A percentile compares a stretch with the other conserved stretches of the same genome.
phyloP scores from a whole-genome alignment of 2,329 filamentous ascomycete genomes.

The Sporothrix sp. region DNA sequence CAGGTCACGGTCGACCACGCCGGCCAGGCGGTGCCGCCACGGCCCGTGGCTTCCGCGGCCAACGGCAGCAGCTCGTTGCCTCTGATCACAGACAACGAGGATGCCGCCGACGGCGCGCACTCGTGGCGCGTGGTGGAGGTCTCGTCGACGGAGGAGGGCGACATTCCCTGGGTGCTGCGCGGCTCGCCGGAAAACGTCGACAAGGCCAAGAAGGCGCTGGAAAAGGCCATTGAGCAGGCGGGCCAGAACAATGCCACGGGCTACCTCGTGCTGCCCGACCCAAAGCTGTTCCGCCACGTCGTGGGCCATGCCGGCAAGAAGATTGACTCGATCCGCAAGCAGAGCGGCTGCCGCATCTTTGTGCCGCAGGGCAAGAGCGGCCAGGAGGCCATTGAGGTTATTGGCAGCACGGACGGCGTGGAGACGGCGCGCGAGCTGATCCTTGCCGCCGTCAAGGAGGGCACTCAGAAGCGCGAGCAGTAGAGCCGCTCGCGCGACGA shows the following conservation, averaged over 20 bases:
- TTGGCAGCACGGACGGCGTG: slow-evolving; percentile 67
- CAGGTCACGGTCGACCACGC: slow-evolving; percentile 88
- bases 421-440: slow-evolving; percentile 86
- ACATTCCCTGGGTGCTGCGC: slow-evolving; percentile 83
- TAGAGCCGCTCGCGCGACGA: not conserved
- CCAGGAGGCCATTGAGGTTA: slow-evolving; percentile 81
- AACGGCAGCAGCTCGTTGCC: slow-evolving; percentile 62
- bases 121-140: slow-evolving; percentile 74
- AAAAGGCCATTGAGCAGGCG: slow-evolving; percentile 62
- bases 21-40: slow-evolving; percentile 65
- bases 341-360: slow-evolving; percentile 88
- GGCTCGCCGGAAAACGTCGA: slow-evolving; percentile 68
- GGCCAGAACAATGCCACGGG: slow-evolving; percentile 63
- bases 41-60: slow-evolving; percentile 48
- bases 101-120: slow-evolving; percentile 54
- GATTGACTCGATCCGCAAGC: slow-evolving; percentile 85
- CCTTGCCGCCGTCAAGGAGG: slow-evolving; percentile 66
- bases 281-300: slow-evolving; percentile 78
- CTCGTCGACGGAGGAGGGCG: slow-evolving; percentile 48
- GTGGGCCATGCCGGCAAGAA: slow-evolving; percentile 83
- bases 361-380: slow-evolving; percentile 57
- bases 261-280: slow-evolving; percentile 83
- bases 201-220: slow-evolving; percentile 68
- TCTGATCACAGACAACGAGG: slow-evolving; percentile 83
- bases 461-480: slow-evolving; percentile 25